Evolutionary conservation across 2,329 filamentous ascomycete species (phyloP), one percentile per base, ranked within the genome.

Genomic region (Saccharata proteae): DNA sequence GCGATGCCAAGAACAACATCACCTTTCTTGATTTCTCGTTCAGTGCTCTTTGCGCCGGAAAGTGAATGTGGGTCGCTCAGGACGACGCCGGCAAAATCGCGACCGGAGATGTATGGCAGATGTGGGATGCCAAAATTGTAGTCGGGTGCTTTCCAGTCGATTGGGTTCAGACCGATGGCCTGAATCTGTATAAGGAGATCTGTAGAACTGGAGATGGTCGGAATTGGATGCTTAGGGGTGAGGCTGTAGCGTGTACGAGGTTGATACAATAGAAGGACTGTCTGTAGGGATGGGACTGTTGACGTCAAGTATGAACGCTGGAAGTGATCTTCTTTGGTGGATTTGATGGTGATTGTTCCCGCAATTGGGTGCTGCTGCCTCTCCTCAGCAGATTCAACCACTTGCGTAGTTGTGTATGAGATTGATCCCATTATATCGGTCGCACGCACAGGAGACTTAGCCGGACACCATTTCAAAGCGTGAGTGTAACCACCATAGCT

Each of bases 111-210:
- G 52, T 74, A 81, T 2, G 78, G 78, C 8, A 81, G 60, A 7
- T 61, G 59, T 0, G 78, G 77, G 28, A 82, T 71, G 18, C 71
- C 75, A 46, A 81, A 83, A 39, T 74, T 75, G 46, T 69, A 83
- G 44, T 79, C 78, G 8, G 77, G 74, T 37, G 73, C 68, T 58
- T 80, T 80, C 74, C 74, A 81, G 48, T 82, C 80, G 34, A 85
- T 79, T 0, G 80, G 80, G 43, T 85, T 85, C 21, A 85, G 55
- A 0, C 80, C 79, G 42, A 82, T 75, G 9, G 70, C 69, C 21
- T 67, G 58, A 2, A 74, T 60, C 46, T 68, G 69, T n/a, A 82
- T 66, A 4, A 82, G 55, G 4, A 81, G 53, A 43, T 82, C 73
- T 25, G 27, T 17, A 18, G 30, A 28, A 2, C 7, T 20, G 9